These are phyloP conservation scores for Trichocomaceae sp. DNA, from an alignment of 2,329 filamentous ascomycete genomes.

Conservation along the genomic window DNA sequence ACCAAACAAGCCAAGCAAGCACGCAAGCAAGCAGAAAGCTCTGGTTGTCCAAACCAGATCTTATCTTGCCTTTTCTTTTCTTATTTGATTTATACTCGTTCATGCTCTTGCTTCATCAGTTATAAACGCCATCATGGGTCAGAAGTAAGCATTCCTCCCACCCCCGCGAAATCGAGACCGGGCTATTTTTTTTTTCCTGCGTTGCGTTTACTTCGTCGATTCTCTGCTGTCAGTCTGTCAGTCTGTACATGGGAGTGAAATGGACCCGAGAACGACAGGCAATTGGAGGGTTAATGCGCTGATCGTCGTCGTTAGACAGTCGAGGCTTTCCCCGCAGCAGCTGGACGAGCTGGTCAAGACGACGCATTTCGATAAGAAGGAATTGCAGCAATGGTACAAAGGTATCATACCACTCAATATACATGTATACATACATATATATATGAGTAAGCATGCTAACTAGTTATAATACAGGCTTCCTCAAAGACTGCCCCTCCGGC, in stretches of 20 bases:
- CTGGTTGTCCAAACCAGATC: too few species aligned
- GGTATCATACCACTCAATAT: constrained; percentile 50
- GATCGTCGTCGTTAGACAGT: constrained; percentile 61
- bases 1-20: too few species aligned
- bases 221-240: too few species aligned
- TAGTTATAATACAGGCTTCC: constrained; percentile 60
- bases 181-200: too few species aligned
- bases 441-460: background rate
- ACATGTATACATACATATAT: background rate
- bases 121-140: constrained; percentile 6
- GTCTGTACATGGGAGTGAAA: too few species aligned
- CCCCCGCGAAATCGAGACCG: too few species aligned
- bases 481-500: constrained; percentile 95
- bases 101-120: background rate
- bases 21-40: too few species aligned
- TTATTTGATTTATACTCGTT: background rate
- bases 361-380: constrained; percentile 99
- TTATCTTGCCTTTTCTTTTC: background rate
- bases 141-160: constrained; percentile 8
- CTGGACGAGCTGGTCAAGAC: constrained; percentile 91
- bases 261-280: background rate
- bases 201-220: too few species aligned
- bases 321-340: constrained; percentile 95
- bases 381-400: constrained; percentile 99
- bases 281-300: background rate